These are phyloP conservation scores for Aspergillus transmontanensis DNA, from an alignment of 2,329 filamentous ascomycete species.

Conservation along the genomic window DNA sequence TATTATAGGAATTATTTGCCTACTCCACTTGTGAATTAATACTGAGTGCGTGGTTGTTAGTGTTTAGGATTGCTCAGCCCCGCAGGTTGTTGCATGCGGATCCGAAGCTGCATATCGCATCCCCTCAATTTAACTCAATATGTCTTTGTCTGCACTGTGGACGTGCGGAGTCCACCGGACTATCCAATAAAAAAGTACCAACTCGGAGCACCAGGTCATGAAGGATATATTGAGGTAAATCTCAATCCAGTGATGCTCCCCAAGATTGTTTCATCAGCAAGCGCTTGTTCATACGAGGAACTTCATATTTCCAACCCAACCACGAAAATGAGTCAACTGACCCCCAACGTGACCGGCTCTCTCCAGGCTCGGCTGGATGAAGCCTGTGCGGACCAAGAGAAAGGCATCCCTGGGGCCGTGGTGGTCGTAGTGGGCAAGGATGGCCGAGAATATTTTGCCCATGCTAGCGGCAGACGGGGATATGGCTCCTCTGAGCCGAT, in stretches of 20 bases:
- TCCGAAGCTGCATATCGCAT: neutral
- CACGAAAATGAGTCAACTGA: neutral
- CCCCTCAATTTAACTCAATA: neutral
- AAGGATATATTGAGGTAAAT: neutral
- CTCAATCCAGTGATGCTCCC: neutral
- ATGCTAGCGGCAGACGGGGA: neutral
- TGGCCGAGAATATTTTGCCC: neutral
- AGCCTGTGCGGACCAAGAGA: neutral
- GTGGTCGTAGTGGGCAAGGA: neutral
- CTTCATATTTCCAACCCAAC: neutral
- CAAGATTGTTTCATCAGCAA: neutral
- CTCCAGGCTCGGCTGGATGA: neutral
- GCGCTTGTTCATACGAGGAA: neutral
- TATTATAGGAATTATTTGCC: too few species aligned
- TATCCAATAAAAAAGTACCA: neutral
- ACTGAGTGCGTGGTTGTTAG: too few species aligned
- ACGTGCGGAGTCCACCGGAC: neutral
- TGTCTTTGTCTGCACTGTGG: neutral
- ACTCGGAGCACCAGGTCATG: neutral
- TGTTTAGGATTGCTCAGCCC: too few species aligned
- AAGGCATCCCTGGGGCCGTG: neutral
- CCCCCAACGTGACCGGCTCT: neutral
- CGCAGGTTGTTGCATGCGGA: neutral
- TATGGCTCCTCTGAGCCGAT: neutral
- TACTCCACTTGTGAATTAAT: too few species aligned